Evolutionary conservation across 306 rosid genomes (phyloP), one percentile per base, ranked within the genome.

Genomic region (Trichosanthes cucumerina): DNA sequence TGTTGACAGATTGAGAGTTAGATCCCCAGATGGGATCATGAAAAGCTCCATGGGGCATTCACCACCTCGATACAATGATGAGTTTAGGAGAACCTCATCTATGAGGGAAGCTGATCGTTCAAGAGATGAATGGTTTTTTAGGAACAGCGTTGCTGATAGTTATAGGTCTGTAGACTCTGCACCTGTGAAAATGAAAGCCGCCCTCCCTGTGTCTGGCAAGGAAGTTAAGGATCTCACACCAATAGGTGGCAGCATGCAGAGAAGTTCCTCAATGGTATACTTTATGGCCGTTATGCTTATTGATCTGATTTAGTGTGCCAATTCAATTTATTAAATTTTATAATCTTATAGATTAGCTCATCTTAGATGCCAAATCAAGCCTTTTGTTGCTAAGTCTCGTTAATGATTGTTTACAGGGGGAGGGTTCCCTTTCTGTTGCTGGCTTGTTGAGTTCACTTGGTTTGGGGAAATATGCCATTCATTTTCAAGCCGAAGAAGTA

Each of bases 401-500:
- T 34, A 60, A 63, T 54, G 77, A 38, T 41, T 33, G 18, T 66
- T 69, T 73, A 50, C 84, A 89, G 91, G 86, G 79, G 31, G 85
- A 74, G 79, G 83, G 79, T 43, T 77, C 86, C 79, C 77, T 34
- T 53, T 83, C 85, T 58, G 91, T 88, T 68, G 66, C 85, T 80
- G 85, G 85, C 74, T 86, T 90, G 74, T 83, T 90, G 89, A 88
- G 82, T 64, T 79, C 86, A 36, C 91, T 90, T 83, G 88, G 88
- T 68, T 79, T 90, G 84, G 89, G 81, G 46, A 90, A 90, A 70
- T 90, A 85, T 84, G 80, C 62, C 39, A 85, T 90, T 80, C 69
- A 6, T 75, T 90, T 90, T 79, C 88, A 87, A 80, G 90, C 90
- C 39, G 93, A 90, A 86, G 93, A 90, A 81, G 91, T 88, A 83